These are phyloP conservation scores for Neurospora sp. DNA, from an alignment of 495 filamentous ascomycete species.

Conservation along the genomic window DNA sequence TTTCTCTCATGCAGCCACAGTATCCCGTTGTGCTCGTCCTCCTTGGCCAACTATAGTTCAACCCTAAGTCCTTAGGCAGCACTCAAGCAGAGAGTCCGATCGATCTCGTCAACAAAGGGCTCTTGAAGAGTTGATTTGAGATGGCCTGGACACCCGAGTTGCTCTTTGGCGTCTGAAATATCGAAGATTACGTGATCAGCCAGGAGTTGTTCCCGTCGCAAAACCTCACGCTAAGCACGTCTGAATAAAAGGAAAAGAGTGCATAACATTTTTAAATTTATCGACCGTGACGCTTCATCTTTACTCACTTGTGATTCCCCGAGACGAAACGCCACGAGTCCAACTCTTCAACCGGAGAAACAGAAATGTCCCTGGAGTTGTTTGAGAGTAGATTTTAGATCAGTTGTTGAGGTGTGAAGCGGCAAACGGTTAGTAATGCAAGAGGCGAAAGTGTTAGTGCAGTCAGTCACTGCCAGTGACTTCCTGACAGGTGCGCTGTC, in stretches of 20 bases:
- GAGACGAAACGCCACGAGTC: not conserved
- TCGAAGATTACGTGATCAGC: not conserved
- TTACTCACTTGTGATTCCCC: not conserved
- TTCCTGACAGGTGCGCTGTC: not conserved
- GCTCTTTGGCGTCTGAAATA: too few relatives aligned
- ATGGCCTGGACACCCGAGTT: too few relatives aligned
- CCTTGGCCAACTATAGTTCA: too few relatives aligned
- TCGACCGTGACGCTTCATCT: not conserved
- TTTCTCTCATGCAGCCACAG: too few relatives aligned
- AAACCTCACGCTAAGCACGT: not conserved
- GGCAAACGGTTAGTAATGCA: not conserved
- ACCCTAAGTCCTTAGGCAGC: too few relatives aligned
- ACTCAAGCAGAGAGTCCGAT: too few relatives aligned
- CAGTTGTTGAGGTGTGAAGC: not conserved
- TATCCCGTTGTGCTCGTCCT: too few relatives aligned
- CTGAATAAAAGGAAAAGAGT: not conserved
- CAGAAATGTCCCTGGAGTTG: not conserved
- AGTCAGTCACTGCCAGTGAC: not conserved
- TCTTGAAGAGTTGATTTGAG: too few relatives aligned
- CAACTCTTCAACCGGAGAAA: not conserved
- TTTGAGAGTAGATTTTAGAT: not conserved
- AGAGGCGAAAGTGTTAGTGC: not conserved
- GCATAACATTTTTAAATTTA: not conserved
- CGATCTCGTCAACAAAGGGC: too few relatives aligned
- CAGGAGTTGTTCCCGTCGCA: not conserved